A percentile compares a stretch with the other conserved stretches of the same genome.
Conservation (phyloP, 495 filamentous ascomycete species). For the Aspergillus affinis region DNA sequence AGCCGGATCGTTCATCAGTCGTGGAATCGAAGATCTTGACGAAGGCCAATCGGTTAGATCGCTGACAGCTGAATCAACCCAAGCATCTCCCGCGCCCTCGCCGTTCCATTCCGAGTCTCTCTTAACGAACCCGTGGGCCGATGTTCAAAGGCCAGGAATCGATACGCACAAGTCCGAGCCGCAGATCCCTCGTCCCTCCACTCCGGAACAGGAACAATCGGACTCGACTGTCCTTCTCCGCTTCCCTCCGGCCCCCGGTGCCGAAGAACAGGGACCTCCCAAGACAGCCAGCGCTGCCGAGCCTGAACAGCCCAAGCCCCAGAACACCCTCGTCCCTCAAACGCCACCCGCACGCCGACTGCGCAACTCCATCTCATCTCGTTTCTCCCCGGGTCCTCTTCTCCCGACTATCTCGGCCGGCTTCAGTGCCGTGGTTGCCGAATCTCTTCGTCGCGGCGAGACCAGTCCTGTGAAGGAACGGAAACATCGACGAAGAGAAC, state of each 20-base stretch:
- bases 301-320: constrained; percentile 16
- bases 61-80: constrained; percentile 31
- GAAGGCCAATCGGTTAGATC: constrained; percentile 37
- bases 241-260: constrained; percentile 39
- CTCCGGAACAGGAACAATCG: constrained; percentile 25
- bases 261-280: constrained; percentile 20
- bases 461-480: constrained; percentile 40
- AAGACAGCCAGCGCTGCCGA: constrained; percentile 21
- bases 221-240: constrained; percentile 42
- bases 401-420: constrained; percentile 54
- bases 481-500: constrained; percentile 20
- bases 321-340: constrained; percentile 27
- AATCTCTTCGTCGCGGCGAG: constrained; percentile 57
- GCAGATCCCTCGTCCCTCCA: constrained; percentile 28
- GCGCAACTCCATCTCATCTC: constrained; percentile 41
- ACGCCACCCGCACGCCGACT: constrained; percentile 34
- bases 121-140: constrained; percentile 45
- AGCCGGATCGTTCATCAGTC: constrained; percentile 35
- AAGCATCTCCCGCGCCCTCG: constrained; percentile 30
- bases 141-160: constrained; percentile 20
- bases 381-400: constrained; percentile 49
- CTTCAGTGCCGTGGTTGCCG: constrained; percentile 61
- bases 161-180: constrained; percentile 25
- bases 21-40: constrained; percentile 34
- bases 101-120: constrained; percentile 37